Evolutionary conservation across 2,329 filamentous ascomycete genomes (phyloP), one percentile per base, ranked within the genome.

Genomic region (Xylariaceae sp.): DNA sequence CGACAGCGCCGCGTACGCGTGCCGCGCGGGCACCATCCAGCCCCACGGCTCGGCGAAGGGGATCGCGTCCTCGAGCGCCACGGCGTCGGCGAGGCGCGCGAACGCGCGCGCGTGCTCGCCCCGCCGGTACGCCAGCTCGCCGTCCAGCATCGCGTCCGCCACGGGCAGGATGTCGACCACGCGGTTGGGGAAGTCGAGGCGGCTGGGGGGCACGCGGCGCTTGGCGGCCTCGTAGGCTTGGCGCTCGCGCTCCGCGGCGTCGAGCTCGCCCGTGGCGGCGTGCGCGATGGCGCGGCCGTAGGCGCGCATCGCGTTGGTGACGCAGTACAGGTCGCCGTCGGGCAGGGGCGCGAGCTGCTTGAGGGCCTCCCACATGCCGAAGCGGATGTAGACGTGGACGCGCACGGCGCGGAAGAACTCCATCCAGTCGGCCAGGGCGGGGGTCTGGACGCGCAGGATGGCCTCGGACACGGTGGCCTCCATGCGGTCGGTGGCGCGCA

Each of bases 71-170:
- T 75, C 69, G 12, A 68, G 57, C 1, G 57, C 46, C 15, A 76
- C 64, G 0, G 72, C 61, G 14, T 52, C 57, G n/a, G 60, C 59
- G 4, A 77, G 55, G 30, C 64, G 56, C 15, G 51, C 42, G 46
- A 75, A 77, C 0, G 72, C 74, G 2, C 47, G 30, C 0, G 65
- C 57, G 36, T 64, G 66, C 32, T 75, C 64, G 2, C 61, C 61
- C n/a, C 60, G 62, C 4, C 75, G 70, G 45, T 79, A 80, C 31
- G 68, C 70, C 12, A 79, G 52, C 43, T 80, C 75, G 8, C 75
- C 75, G 9, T 72, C 63, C 1, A 80, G 54, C 75, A 80, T 78
- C 11, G 63, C 59, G 13, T 47, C 45, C 8, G 63, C 68, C 8
- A 52, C 45, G 4, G 36, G 33, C 5, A 50, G 31, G 9, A 49